phyloP scores from a whole-genome alignment of 495 filamentous ascomycete genomes.

The Daldinia concentrica region DNA sequence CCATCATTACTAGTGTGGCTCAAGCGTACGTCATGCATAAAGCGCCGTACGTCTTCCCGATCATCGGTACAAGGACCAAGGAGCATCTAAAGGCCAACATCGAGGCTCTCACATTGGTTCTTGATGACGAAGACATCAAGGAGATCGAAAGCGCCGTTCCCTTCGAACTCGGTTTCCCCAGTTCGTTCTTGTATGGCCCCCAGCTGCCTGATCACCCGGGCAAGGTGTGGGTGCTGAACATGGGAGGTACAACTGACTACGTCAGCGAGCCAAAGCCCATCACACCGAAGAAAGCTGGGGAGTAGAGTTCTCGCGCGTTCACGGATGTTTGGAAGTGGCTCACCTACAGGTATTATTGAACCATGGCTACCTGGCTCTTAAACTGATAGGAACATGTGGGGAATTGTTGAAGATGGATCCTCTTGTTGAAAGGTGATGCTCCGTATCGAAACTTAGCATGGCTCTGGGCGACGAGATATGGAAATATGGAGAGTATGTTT shows the following conservation, averaged over 20 bases:
- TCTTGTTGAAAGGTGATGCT: not conserved
- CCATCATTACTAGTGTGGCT: conserved; percentile 66
- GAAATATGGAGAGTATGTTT: not conserved
- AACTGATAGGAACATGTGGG: not conserved
- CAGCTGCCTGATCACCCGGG: conserved; percentile 51
- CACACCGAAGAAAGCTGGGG: conserved; percentile 40
- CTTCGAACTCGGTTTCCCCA: conserved; percentile 72
- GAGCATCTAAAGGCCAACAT: conserved; percentile 73
- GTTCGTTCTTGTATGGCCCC: conserved; percentile 60
- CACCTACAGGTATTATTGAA: conserved; percentile 15
- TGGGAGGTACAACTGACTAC: conserved; percentile 60
- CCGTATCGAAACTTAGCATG: not conserved
- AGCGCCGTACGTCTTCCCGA: conserved; percentile 78
- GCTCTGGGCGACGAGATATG: not conserved
- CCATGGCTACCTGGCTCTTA: not conserved
- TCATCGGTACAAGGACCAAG: conserved; percentile 69
- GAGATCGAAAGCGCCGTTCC: conserved; percentile 69
- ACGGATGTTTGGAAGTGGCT: conserved; percentile 32
- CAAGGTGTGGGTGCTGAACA: conserved; percentile 53
- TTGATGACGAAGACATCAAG: conserved; percentile 68
- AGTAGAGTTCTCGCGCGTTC: conserved; percentile 44
- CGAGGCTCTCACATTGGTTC: conserved; percentile 65
- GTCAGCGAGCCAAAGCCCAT: conserved; percentile 49
- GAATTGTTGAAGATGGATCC: not conserved
- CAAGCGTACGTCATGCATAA: conserved; percentile 80